Conservation (phyloP, 192 early-diverging fungal species). For the Entomortierella lignicola region DNA sequence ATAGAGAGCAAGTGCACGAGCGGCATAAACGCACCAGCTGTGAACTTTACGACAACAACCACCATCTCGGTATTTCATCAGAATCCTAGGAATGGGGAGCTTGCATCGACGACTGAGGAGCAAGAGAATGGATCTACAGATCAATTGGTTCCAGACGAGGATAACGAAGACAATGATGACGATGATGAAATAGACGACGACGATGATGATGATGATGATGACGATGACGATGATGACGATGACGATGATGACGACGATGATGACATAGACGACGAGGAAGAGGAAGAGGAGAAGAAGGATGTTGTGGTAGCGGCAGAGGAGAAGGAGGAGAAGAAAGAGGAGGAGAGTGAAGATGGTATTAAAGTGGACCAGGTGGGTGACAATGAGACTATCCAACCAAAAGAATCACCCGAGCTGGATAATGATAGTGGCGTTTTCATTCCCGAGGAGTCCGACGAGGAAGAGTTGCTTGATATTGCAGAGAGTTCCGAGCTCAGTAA, state of each 20-base stretch:
- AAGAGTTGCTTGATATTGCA: conserved; percentile 2
- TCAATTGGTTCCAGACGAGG: conserved; percentile 9
- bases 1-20: conserved; percentile 8
- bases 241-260: conserved; percentile 14
- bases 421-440: conserved; percentile 15
- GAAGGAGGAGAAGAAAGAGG: conserved; percentile 1
- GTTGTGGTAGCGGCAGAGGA: too few species aligned
- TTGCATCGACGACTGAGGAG: conserved; percentile 18
- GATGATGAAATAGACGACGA: conserved; percentile 17
- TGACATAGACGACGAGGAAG: conserved; percentile 19
- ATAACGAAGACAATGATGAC: conserved; percentile 19
- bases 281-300: neutral
- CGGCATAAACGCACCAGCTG: neutral
- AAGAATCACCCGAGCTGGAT: neutral
- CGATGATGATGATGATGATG: conserved; percentile 7
- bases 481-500: neutral
- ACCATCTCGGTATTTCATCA: conserved; percentile 33
- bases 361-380: neutral
- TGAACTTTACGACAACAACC: conserved; percentile 18
- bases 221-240: conserved; percentile 11
- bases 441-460: conserved; percentile 20
- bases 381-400: neutral
- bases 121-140: conserved; percentile 6
- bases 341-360: neutral
- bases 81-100: conserved; percentile 32